A percentile compares a stretch with the other conserved stretches of the same genome.
These are phyloP conservation scores for Echites panduratus DNA, from an alignment of 257 asterid species.

Conservation along the genomic window DNA sequence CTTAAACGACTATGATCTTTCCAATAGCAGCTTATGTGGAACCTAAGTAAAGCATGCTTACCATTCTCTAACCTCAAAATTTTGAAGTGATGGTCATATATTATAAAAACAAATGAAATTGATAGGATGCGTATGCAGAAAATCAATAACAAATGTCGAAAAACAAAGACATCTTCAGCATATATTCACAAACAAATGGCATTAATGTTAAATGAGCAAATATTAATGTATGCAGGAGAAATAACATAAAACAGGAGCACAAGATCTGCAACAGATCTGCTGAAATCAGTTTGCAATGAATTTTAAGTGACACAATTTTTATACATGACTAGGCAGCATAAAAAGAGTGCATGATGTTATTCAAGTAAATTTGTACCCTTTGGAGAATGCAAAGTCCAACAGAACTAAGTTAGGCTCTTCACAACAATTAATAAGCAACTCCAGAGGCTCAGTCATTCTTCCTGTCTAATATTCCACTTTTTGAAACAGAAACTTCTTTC, in stretches of 20 bases:
- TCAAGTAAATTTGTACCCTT: neutral
- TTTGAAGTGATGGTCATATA: neutral
- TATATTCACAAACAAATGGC: neutral
- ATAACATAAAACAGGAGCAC: neutral
- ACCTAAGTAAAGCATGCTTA: neutral
- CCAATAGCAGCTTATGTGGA: neutral
- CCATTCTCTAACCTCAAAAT: neutral
- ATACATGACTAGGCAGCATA: neutral
- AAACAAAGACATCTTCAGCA: neutral
- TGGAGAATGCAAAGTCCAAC: neutral
- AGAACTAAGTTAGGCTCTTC: neutral
- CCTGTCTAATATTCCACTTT: neutral
- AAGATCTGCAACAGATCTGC: neutral
- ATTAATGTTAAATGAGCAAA: neutral
- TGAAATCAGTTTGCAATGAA: neutral
- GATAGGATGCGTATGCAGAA: neutral
- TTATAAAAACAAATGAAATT: neutral
- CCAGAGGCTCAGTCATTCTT: neutral
- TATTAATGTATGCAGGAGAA: neutral
- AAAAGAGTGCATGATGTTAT: neutral
- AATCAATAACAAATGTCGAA: neutral
- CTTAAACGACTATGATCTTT: neutral
- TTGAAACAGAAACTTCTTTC: neutral
- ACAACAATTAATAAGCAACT: neutral
- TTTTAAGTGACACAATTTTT: neutral